Conservation (phyloP, 129 eudicot genomes). For the Chrysanthemum seticuspe region DNA sequence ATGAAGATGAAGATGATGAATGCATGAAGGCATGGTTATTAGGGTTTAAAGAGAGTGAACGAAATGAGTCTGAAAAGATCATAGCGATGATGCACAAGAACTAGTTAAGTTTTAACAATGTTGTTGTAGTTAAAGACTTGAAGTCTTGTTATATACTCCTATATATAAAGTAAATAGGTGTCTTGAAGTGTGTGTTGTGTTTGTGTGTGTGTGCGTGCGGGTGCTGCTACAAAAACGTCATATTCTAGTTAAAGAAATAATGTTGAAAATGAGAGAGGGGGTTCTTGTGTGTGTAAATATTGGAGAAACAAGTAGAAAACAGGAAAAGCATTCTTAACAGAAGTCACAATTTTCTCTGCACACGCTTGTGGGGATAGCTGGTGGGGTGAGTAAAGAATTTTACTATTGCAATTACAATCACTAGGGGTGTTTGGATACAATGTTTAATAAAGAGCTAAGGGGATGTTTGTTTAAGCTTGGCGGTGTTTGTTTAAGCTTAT, state of each 20-base stretch:
- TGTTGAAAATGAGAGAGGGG: conserved; percentile 31
- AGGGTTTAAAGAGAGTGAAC: conserved; percentile 52
- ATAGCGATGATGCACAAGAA: conserved; percentile 22
- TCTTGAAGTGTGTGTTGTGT: conserved; percentile 21
- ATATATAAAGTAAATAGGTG: conserved; percentile 27
- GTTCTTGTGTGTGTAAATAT: conserved; percentile 27
- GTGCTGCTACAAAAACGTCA: conserved; percentile 31
- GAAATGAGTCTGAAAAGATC: conserved; percentile 40
- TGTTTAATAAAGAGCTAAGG: too few species aligned
- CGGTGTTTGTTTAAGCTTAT: too few species aligned
- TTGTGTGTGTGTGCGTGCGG: conserved; percentile 32
- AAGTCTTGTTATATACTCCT: not conserved
- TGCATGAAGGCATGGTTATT: conserved; percentile 17
- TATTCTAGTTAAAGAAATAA: conserved; percentile 39
- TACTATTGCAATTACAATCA: not conserved
- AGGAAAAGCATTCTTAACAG: conserved; percentile 36
- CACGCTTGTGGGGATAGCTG: conserved; percentile 34
- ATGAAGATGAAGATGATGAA: conserved; percentile 25
- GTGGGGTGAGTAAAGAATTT: not conserved
- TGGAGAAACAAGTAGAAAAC: conserved; percentile 35
- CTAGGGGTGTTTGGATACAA: not conserved
- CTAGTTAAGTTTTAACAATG: conserved; percentile 4
- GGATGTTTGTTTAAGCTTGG: too few species aligned
- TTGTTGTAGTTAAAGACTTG: conserved; percentile 3
- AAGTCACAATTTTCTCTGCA: conserved; percentile 34